Evolutionary conservation across 305 asterid genomes (phyloP).

Genomic region (Coffea humblotiana): DNA sequence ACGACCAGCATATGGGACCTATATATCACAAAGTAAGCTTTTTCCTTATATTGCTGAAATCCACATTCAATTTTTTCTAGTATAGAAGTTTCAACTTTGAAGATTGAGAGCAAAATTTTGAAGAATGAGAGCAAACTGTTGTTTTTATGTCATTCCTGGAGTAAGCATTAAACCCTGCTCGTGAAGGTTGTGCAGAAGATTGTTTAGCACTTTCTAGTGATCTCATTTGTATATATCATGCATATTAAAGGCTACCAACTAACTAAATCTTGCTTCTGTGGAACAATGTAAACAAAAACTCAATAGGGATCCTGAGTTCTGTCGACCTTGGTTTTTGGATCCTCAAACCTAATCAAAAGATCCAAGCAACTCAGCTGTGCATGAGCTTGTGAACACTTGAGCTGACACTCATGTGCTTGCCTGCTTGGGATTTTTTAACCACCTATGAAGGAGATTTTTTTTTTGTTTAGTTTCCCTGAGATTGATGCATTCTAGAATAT

Average conservation of each 20-base stretch:
- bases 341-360: neutral
- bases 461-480: neutral
- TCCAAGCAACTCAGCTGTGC: neutral
- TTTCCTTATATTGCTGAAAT: constrained; percentile 1
- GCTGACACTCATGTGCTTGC: neutral
- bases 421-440: neutral
- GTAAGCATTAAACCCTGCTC: neutral
- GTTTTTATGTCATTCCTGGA: neutral
- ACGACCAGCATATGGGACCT: constrained; percentile 76
- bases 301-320: neutral
- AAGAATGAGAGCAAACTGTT: no score
- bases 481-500: neutral
- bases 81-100: neutral
- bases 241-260: neutral
- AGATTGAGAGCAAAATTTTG: neutral
- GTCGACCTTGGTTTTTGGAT: neutral
- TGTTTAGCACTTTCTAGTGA: neutral
- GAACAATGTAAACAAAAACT: neutral
- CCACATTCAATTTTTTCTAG: neutral
- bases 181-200: neutral
- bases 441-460: neutral
- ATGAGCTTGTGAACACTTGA: neutral
- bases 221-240: neutral
- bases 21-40: constrained; percentile 76
- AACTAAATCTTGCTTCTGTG: neutral